These are phyloP conservation scores for Speleostelium caveatum DNA, from an alignment of 78 protist genomes.

Conservation along the genomic window DNA sequence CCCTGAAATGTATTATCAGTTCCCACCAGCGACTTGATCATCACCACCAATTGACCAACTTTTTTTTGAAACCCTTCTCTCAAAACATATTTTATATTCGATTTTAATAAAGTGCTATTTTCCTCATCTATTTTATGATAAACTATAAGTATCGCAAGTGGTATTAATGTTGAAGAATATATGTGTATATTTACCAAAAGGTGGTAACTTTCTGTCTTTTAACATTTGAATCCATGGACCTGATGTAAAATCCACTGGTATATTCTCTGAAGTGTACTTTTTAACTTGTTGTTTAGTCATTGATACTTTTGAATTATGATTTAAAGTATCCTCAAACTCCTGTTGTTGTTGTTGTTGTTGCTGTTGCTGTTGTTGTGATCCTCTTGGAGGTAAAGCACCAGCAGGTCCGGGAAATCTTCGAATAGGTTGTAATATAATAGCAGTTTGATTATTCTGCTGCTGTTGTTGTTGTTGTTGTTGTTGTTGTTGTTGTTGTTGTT, in stretches of 20 bases:
- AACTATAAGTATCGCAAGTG: not conserved
- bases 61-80: slow-evolving; percentile 49
- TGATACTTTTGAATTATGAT: not conserved
- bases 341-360: not conserved
- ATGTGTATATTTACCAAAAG: not conserved
- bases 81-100: slow-evolving; percentile 42
- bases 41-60: slow-evolving; percentile 27
- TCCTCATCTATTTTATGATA: not conserved
- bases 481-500: not conserved
- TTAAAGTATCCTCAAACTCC: not conserved
- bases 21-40: slow-evolving; percentile 17
- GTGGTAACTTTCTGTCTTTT: slow-evolving; percentile 44
- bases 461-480: slow-evolving; percentile 3
- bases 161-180: not conserved
- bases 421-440: too few relatives aligned
- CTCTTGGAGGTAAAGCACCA: slow-evolving; percentile 50
- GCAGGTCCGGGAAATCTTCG: slow-evolving; percentile 67
- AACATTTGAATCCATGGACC: slow-evolving; percentile 67
- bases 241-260: slow-evolving; percentile 17
- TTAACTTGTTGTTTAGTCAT: not conserved
- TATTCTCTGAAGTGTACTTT: not conserved
- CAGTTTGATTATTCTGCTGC: not conserved
- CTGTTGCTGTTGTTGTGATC: not conserved
- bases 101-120: slow-evolving; percentile 14
- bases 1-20: slow-evolving; percentile 25